A percentile compares a stretch with the other conserved stretches of the same genome.
Evolutionary conservation across 2,329 filamentous ascomycete species (phyloP).

Genomic region (Venturia oleaginea): DNA sequence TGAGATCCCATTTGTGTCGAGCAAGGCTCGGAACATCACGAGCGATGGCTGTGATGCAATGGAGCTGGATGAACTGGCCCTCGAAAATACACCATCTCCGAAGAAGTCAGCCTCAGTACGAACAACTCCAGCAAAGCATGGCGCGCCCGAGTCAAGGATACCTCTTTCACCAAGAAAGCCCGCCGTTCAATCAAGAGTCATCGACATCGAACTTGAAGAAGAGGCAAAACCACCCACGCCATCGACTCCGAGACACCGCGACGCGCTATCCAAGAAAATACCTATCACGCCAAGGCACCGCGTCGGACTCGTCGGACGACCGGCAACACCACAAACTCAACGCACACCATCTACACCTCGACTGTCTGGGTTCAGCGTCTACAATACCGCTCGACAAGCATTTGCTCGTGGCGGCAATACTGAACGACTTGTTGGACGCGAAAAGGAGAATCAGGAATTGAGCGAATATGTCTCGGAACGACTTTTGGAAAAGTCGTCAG

Average conservation of each 20-base stretch:
- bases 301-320: constrained; percentile 65
- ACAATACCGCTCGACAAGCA: constrained; percentile 76
- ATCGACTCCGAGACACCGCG: constrained; percentile 66
- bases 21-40: constrained; percentile 22
- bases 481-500: constrained; percentile 51
- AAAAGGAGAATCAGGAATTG: constrained; percentile 58
- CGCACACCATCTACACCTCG: constrained; percentile 64
- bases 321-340: constrained; percentile 70
- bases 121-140: constrained; percentile 41
- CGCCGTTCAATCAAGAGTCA: constrained; percentile 34
- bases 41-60: constrained; percentile 23
- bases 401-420: constrained; percentile 75
- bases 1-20: constrained; percentile 45
- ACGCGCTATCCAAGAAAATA: constrained; percentile 61
- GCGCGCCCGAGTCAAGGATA: constrained; percentile 32
- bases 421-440: constrained; percentile 67
- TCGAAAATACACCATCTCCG: constrained; percentile 23
- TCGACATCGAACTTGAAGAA: constrained; percentile 34
- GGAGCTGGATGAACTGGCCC: constrained; percentile 36
- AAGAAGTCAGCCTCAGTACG: constrained; percentile 26
- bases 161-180: constrained; percentile 37
- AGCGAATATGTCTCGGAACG: constrained; percentile 58
- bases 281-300: constrained; percentile 77
- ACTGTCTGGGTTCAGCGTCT: constrained; percentile 60
- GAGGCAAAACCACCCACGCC: constrained; percentile 43